Evolutionary conservation across 75 land plant species (phyloP), one percentile per base, ranked within the genome.

Genomic region (Picea glauca): DNA sequence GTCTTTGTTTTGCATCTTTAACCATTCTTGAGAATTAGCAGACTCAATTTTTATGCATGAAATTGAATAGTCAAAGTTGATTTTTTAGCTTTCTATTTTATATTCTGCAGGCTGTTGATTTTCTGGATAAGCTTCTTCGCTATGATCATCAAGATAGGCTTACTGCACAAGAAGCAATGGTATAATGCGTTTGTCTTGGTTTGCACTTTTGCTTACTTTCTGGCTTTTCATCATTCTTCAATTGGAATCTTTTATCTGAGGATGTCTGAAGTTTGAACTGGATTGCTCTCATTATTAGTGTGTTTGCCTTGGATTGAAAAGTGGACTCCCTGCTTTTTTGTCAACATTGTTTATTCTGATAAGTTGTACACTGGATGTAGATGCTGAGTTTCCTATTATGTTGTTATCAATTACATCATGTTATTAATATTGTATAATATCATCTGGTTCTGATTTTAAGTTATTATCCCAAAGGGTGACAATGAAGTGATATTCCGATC

Each of bases 121-220:
- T 93, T 85, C 91, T 95, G 77, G 98, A 95, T 85, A 94, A 95
- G 86, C 91, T 95, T 26, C 87, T 95, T 76, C 94, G 94, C 3
- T 95, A 94, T 81, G 98, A 95, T 84, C 98, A 95, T 75, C 97
- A 91, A 61, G 98, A 95, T 3, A 88, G 98, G 83, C 88, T 91
- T 8, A 95, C 98, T 57, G 98, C 98, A 40, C 78, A 86, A 84
- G 98, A 95, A 80, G 98, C 97, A 33, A 95, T 94, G 98, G 93
- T 62, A 62, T 62, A 18, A 62, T 20, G 63, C 5, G 4, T 62
- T 18, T 18, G 20, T 62, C 63, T 62, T 62, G 63, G 0, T 62
- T 62, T 21, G 23, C 20, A 62, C 5, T 18, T 20, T 2, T 62
- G 63, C 6, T 62, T 62, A 18, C 7, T 62, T 62, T 62, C 63